Base-by-base conservation (phyloP, 768 basidiomycete species). In the Leccinum disarticulatum region DNA sequence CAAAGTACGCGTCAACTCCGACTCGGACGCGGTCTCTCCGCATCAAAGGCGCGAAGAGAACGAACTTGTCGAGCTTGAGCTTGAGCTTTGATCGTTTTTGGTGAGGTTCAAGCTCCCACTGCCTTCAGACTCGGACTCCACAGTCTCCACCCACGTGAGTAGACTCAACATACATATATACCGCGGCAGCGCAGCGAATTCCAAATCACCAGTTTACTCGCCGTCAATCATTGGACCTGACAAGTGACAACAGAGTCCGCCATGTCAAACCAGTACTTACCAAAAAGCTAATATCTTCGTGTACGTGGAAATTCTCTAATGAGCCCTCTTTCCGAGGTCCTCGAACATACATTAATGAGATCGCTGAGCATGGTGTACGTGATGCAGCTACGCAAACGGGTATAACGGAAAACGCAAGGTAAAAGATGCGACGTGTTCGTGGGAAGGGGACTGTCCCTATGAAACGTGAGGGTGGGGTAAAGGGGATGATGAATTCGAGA, bases 331-430 rank as follows among this genome's bases (percentile, higher is more conserved):
- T 55, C 58, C 19, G 43, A 60, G 54, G 11, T 43, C 27, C 52
- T 57, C 47, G 66, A 58, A 61, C 58, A 61, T 73, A 73, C 59
- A 74, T 74, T 70, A 74, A 58, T 68, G 63, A 69, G 66, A 70
- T 70, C 58, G 54, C 64, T 61, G 56, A 70, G 61, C 70, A 71
- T 59, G 63, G 54, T 59, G 67, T 66, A 71, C 52, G 69, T 68
- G 56, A 58, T 68, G 67, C 61, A 59, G 63, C 61, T 71, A 73
- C 63, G 71, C 58, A 28, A 64, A 58, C 57, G 71, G 71, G 73
- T 73, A 74, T 75, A 28, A 28, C 50, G 31, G 47, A 68, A 58
- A 69, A 51, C 52, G 52, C 47, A 56, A 51, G 55, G 14, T 57
- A 48, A 41, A 38, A 46, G 47, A 58, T 27, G 47, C 43, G 57